Evolutionary conservation across 352 stramenopile species (phyloP).

Genomic region (Globisporangium okanoganense): DNA sequence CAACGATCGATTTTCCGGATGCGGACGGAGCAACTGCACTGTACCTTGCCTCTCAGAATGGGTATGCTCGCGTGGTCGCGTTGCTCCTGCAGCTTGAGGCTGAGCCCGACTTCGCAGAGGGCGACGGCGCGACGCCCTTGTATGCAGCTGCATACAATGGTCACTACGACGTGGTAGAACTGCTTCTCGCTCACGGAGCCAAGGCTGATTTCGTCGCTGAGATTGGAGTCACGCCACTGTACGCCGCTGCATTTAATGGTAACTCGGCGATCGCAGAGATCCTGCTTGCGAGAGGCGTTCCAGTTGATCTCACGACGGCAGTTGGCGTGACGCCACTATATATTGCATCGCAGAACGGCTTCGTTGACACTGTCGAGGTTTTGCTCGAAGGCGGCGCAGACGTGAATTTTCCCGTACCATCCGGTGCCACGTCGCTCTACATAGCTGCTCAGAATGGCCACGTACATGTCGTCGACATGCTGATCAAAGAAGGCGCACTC

Average conservation of each 20-base stretch:
- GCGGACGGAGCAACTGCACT: conserved; percentile 5
- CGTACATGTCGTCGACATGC: not conserved
- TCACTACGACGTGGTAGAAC: not conserved
- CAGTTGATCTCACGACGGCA: conserved; percentile 3
- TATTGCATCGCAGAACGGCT: conserved; percentile 9
- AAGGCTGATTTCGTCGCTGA: conserved; percentile 6
- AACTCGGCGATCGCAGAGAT: conserved; percentile 5
- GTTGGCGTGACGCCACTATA: conserved; percentile 7
- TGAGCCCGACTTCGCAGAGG: conserved; percentile 8
- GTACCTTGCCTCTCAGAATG: conserved; percentile 8
- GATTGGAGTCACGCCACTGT: conserved; percentile 7
- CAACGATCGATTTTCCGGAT: not conserved
- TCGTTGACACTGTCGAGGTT: not conserved
- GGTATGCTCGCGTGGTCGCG: not conserved
- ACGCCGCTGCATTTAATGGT: conserved; percentile 6
- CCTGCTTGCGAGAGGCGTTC: not conserved
- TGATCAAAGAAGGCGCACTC: not conserved
- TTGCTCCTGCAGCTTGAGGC: conserved; percentile 4
- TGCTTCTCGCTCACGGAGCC: not conserved
- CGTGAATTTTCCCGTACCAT: not conserved
- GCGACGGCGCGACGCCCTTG: conserved; percentile 7
- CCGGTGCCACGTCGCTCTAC: conserved; percentile 3
- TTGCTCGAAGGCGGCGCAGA: conserved; percentile 3
- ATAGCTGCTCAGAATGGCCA: conserved; percentile 6
- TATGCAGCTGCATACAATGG: conserved; percentile 13